A percentile compares a stretch with the other conserved stretches of the same genome.
Conservation (phyloP, 2,329 filamentous ascomycete genomes). For the Fusarium citri region DNA sequence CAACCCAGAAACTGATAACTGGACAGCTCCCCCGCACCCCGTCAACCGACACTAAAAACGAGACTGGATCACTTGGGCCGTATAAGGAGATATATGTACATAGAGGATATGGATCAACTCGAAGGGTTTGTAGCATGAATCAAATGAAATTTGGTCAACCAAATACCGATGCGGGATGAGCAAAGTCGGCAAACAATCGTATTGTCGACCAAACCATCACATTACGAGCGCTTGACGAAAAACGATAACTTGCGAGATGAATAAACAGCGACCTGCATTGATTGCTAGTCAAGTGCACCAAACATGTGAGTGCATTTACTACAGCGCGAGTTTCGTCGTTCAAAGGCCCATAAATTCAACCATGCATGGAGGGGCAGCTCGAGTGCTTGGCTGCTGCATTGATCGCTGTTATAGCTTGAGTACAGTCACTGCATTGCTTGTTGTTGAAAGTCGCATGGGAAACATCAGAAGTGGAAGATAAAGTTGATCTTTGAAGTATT, state of each 20-base stretch:
- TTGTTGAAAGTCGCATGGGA: neutral
- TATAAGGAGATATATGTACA: conserved; percentile 35
- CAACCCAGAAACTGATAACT: conserved; percentile 17
- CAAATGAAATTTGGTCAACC: conserved; percentile 28
- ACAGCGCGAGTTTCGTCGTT: neutral
- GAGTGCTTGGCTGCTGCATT: neutral
- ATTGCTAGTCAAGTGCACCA: neutral
- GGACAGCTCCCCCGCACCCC: conserved; percentile 47
- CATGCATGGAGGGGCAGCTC: accelerated
- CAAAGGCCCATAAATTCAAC: too few relatives aligned
- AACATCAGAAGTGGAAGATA: neutral
- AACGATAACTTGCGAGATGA: neutral
- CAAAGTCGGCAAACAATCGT: neutral
- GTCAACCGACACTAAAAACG: conserved; percentile 43
- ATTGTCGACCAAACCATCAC: neutral
- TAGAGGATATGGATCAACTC: conserved; percentile 29
- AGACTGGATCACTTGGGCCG: conserved; percentile 13
- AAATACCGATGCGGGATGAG: neutral
- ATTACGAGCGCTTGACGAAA: neutral
- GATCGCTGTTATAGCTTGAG: neutral
- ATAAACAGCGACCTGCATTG: neutral
- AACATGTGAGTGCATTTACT: neutral
- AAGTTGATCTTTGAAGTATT: conserved; percentile 59
- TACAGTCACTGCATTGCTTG: neutral
- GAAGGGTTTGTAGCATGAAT: conserved; percentile 22